Conservation (phyloP, 2,329 filamentous ascomycete species). For the Raffaelea ambrosiae region DNA sequence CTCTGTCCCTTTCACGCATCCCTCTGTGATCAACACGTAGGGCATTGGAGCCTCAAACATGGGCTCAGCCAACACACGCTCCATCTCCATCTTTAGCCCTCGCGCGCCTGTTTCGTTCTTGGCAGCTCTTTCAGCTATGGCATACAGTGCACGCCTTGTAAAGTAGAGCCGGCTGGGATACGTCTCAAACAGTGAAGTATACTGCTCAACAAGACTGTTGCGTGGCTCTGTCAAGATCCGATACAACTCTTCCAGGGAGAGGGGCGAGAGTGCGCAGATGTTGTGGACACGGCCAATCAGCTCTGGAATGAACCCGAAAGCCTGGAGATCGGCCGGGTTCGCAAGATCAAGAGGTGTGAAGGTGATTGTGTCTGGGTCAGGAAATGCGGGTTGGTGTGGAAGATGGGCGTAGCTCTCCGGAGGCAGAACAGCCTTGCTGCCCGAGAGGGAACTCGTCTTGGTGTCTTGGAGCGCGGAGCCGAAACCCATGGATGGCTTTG, state of each 20-base stretch:
- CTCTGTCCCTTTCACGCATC: slow-evolving; percentile 54
- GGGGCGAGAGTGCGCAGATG: slow-evolving; percentile 72
- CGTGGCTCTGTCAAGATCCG: slow-evolving; percentile 88
- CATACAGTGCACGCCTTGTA: slow-evolving; percentile 70
- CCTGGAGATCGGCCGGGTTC: slow-evolving; percentile 67
- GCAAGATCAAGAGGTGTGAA: slow-evolving; percentile 62
- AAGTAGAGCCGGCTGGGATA: slow-evolving; percentile 75
- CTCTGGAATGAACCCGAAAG: slow-evolving; percentile 87
- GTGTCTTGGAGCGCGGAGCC: slow-evolving; percentile 68
- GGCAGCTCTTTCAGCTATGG: slow-evolving; percentile 62
- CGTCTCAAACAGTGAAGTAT: slow-evolving; percentile 75
- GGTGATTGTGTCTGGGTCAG: slow-evolving; percentile 21
- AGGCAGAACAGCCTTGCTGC: slow-evolving; percentile 52
- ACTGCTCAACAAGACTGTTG: slow-evolving; percentile 82
- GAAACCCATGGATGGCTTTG: slow-evolving; percentile 81
- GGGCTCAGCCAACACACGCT: slow-evolving; percentile 66
- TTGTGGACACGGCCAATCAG: slow-evolving; percentile 94
- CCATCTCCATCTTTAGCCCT: slow-evolving; percentile 72
- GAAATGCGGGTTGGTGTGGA: slow-evolving; percentile 39
- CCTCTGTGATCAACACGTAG: slow-evolving; percentile 66
- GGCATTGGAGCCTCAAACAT: slow-evolving; percentile 76
- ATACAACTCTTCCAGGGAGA: slow-evolving; percentile 60
- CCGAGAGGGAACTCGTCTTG: slow-evolving; percentile 34
- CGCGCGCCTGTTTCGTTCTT: slow-evolving; percentile 65
- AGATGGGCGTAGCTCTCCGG: slow-evolving; percentile 50